Percentiles rank a stretch among this genome's conserved stretches.
phyloP scores from a whole-genome alignment of 345 rosid genomes.

The Hypericum androsaemum region DNA sequence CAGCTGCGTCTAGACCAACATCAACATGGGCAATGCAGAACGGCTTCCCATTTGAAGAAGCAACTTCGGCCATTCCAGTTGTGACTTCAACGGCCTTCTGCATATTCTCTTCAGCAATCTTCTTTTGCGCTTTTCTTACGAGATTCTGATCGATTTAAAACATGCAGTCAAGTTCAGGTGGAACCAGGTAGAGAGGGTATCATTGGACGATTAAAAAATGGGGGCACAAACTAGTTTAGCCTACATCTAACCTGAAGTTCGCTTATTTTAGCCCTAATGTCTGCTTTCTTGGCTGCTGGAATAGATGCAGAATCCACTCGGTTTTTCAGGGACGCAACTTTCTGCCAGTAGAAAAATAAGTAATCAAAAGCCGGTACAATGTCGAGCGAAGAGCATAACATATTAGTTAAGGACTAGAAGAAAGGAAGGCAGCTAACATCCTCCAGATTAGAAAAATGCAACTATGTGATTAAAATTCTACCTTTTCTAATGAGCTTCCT shows the following conservation, averaged over 20 bases:
- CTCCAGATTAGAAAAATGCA: too few species aligned
- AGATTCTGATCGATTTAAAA: slow-evolving; percentile 33
- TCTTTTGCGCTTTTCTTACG: slow-evolving; percentile 74
- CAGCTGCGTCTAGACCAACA: slow-evolving; percentile 83
- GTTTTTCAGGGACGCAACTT: slow-evolving; percentile 73
- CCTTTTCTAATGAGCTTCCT: slow-evolving; percentile 82
- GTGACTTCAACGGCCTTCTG: slow-evolving; percentile 61
- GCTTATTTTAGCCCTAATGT: slow-evolving; percentile 59
- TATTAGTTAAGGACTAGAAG: too few species aligned
- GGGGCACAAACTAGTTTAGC: neutral
- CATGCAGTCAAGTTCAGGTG: neutral
- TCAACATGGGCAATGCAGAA: slow-evolving; percentile 67
- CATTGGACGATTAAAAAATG: neutral
- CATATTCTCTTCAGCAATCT: slow-evolving; percentile 73
- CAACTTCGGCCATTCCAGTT: slow-evolving; percentile 51
- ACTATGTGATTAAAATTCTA: slow-evolving; percentile 10
- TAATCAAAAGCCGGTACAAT: neutral
- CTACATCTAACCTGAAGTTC: slow-evolving; percentile 53
- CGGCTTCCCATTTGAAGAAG: slow-evolving; percentile 57
- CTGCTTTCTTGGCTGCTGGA: slow-evolving; percentile 85
- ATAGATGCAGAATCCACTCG: slow-evolving; percentile 62
- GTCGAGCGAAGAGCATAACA: too few species aligned
- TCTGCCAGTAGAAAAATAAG: slow-evolving; percentile 28
- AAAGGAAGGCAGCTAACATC: too few species aligned
- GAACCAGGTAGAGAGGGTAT: neutral